Evolutionary conservation across 257 asterid species (phyloP).

Genomic region (Plantago elongata): DNA sequence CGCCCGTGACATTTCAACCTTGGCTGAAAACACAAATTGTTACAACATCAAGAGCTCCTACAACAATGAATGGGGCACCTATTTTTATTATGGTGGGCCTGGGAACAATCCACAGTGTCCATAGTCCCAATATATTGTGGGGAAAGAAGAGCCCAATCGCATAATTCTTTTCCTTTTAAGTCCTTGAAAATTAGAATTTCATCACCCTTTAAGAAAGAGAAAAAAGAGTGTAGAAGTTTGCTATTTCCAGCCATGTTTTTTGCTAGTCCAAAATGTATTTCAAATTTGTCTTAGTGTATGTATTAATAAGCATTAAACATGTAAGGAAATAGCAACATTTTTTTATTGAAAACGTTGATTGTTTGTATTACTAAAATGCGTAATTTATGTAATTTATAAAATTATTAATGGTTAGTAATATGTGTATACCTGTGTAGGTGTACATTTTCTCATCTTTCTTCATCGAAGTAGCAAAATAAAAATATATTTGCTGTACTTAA

Average conservation of each 20-base stretch:
- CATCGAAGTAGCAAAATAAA: too few relatives aligned
- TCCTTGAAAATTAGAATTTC: too few relatives aligned
- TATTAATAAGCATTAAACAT: constrained; percentile 34
- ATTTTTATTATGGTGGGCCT: constrained; percentile 92
- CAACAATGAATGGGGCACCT: constrained; percentile 73
- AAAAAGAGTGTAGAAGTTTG: constrained; percentile 17
- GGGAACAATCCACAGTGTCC: constrained; percentile 59
- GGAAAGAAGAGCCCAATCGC: neutral
- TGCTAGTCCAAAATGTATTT: constrained; percentile 19
- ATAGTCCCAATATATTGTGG: neutral
- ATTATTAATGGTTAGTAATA: too few relatives aligned
- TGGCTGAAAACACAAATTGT: constrained; percentile 74
- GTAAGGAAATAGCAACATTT: constrained; percentile 37
- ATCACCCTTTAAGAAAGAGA: too few relatives aligned
- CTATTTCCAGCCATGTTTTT: constrained; percentile 38
- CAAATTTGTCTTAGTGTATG: constrained; percentile 19
- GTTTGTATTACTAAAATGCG: constrained; percentile 4
- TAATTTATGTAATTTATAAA: neutral
- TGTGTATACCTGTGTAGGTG: too few relatives aligned
- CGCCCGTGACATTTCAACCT: constrained; percentile 51
- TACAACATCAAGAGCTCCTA: constrained; percentile 59
- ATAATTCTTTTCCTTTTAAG: too few relatives aligned
- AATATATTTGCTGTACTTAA: too few relatives aligned
- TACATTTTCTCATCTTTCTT: too few relatives aligned
- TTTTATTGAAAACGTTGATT: neutral